Evolutionary conservation across 2,329 filamentous ascomycete species (phyloP), one percentile per base, ranked within the genome.

Genomic region (Monosporascus sp.): DNA sequence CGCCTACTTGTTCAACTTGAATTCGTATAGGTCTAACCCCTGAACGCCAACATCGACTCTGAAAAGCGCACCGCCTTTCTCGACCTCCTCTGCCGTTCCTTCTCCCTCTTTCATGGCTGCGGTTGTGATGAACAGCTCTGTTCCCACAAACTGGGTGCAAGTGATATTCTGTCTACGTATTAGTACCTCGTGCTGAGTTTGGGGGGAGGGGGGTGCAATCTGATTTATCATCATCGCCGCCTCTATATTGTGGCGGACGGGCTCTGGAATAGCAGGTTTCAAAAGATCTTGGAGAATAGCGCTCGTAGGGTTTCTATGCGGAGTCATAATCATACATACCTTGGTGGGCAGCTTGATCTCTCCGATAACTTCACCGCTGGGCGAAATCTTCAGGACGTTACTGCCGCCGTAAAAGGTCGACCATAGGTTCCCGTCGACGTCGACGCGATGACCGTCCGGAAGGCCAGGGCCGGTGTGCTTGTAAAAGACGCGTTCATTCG

Each of bases 401-500:
- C 82, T 77, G 57, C 87, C 88, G 51, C 91, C 91, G 66, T 90
- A 94, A n/a, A 94, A 78, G 7, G 90, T 89, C 56, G 88, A 86
- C 92, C 93, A 97, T 64, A 96, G 79, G 73, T 88, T 87, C n/a
- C 91, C 91, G 52, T 95, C 84, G 44, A 80, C 81, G 66, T 97
- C 92, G 64, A 95, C 82, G 57, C 87, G 86, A 72, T 93, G 92
- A 2, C 92, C 92, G 70, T 97, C 92, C 1, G 91, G 91, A 57
- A 84, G 82, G 48, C 86, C 86, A 26, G 79, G 69, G 1, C 81
- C 81, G 4, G 81, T 77, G 66, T 91, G 84, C 53, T 80, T 75
- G 73, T 91, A 93, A 72, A 91, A 91, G 38, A 86, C 75, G 52
- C 88, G 83, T 64, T 84, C 81, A 70, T 88, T 86, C 54, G 79